phyloP scores from a whole-genome alignment of 805 yeast genomes.

The Saccharomycopsis sp. region DNA sequence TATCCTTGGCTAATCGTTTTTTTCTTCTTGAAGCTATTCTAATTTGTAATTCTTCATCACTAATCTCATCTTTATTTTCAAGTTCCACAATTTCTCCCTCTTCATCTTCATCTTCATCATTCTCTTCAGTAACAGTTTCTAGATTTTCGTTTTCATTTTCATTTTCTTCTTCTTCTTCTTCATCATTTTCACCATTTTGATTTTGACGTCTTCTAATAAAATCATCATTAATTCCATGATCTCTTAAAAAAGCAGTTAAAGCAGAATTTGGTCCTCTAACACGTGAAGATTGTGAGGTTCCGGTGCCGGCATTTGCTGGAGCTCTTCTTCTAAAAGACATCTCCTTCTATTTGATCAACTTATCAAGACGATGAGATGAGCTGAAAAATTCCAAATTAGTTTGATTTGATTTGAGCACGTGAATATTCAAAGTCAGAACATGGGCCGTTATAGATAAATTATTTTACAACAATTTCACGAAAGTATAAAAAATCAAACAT shows the following conservation, averaged over 20 bases:
- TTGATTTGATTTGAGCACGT: too few relatives aligned
- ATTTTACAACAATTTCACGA: too few relatives aligned
- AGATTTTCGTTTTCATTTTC: conserved; percentile 17
- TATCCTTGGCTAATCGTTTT: conserved; percentile 28
- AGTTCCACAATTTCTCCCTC: conserved; percentile 23
- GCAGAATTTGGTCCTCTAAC: conserved; percentile 68
- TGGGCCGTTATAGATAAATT: too few relatives aligned
- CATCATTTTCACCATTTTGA: conserved; percentile 25
- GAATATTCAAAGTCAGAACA: too few relatives aligned
- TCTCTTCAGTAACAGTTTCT: conserved; percentile 5
- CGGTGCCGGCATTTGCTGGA: conserved; percentile 1
- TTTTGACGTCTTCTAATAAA: conserved; percentile 47
- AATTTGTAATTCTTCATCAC: conserved; percentile 24
- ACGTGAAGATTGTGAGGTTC: conserved; percentile 18
- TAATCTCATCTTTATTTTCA: conserved; percentile 6
- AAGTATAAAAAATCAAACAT: too few relatives aligned
- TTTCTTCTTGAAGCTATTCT: conserved; percentile 33
- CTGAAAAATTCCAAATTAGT: too few relatives aligned
- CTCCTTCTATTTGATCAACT: too few relatives aligned
- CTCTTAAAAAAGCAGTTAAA: conserved; percentile 74
- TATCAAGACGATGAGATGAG: neutral
- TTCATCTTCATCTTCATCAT: conserved; percentile 20
- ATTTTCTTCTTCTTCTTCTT: conserved; percentile 21
- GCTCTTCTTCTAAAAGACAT: conserved; percentile 18
- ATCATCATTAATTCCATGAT: conserved; percentile 83